phyloP scores from a whole-genome alignment of 2,329 filamentous ascomycete species.

The Rhynchosporium secalis region DNA sequence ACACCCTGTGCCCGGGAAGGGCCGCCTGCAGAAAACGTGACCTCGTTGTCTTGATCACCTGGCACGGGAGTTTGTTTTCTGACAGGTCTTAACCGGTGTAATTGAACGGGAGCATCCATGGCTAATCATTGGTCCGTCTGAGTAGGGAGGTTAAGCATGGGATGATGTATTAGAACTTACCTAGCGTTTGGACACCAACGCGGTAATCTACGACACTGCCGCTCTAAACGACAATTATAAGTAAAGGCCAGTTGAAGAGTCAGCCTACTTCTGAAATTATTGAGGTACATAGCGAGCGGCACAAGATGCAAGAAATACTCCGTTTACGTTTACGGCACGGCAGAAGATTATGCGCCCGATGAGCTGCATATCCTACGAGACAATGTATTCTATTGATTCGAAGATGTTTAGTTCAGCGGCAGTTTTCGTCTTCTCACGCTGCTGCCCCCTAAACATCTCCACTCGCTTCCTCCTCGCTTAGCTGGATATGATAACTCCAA shows the following conservation, averaged over 20 bases:
- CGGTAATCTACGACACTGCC: neutral
- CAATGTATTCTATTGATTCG: neutral
- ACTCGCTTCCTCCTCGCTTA: constrained; percentile 10
- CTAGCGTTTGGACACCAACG: neutral
- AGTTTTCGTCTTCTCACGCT: neutral
- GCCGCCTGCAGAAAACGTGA: constrained; percentile 10
- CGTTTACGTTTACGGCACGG: neutral
- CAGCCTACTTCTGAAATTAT: neutral
- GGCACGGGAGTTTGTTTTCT: neutral
- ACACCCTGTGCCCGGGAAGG: neutral
- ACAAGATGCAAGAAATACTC: neutral
- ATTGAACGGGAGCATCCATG: constrained; percentile 4
- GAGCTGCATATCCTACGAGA: constrained; percentile 4
- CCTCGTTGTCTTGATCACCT: constrained; percentile 6
- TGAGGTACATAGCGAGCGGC: neutral
- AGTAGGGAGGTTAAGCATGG: neutral
- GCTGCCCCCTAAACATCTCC: neutral
- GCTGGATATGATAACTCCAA: constrained; percentile 15
- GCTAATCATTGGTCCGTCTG: neutral
- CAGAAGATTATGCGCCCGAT: neutral
- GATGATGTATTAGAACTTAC: neutral
- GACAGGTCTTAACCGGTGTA: neutral
- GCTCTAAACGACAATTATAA: neutral
- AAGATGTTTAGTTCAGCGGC: neutral
- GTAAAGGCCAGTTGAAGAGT: neutral